Conservation (phyloP, 371 early-diverging fungal genomes). For the Apophysomyces trapeziformis region DNA sequence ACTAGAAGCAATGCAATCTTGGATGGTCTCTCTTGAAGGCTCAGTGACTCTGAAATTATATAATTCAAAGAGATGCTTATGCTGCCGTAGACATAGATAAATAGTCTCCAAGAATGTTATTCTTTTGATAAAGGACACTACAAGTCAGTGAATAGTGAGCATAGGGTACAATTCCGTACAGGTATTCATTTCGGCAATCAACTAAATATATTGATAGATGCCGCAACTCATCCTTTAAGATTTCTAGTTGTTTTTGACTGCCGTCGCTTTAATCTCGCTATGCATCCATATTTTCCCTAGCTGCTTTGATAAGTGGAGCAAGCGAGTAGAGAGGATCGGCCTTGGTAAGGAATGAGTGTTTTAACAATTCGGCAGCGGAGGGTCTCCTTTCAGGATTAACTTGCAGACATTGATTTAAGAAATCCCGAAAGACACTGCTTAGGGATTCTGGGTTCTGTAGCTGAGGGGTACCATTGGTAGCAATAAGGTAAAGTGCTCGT, state of each 20-base stretch:
- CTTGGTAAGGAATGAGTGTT: slow-evolving; percentile 87
- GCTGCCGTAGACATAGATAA: no score
- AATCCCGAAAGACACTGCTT: slow-evolving; percentile 69
- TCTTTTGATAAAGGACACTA: no score
- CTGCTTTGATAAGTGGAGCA: slow-evolving; percentile 89
- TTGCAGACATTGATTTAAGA: slow-evolving; percentile 69
- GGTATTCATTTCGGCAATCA: background rate
- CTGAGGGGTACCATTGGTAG: slow-evolving; percentile 87
- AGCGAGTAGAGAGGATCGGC: slow-evolving; percentile 84
- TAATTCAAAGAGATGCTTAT: no score
- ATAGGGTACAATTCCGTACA: background rate
- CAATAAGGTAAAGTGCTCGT: slow-evolving; percentile 84
- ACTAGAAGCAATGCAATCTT: no score
- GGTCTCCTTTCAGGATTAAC: slow-evolving; percentile 63
- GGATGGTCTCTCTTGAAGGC: no score
- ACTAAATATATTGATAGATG: background rate
- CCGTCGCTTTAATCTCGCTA: background rate
- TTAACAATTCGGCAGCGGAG: slow-evolving; percentile 32
- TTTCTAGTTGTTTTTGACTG: background rate
- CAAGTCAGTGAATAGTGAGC: background rate
- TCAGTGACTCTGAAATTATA: no score
- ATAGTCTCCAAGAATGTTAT: no score
- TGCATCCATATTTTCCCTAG: slow-evolving; percentile 21
- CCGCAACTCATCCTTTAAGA: background rate
- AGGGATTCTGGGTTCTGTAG: slow-evolving; percentile 78